These are phyloP conservation scores for Penicillium herquei DNA, from an alignment of 495 filamentous ascomycete species.

Conservation along the genomic window DNA sequence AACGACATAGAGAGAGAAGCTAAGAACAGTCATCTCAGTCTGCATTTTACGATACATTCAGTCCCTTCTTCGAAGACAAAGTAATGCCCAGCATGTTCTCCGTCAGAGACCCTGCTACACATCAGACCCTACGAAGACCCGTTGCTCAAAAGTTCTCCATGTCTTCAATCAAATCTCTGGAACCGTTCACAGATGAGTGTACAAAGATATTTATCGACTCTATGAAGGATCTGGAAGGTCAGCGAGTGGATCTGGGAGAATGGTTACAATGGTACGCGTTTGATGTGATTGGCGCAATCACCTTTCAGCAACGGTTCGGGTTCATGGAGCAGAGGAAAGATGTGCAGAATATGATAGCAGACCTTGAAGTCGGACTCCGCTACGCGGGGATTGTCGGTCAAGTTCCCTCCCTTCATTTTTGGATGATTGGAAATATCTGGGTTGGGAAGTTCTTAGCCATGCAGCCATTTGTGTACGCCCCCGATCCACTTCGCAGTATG, in stretches of 20 bases:
- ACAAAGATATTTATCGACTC: constrained; percentile 34
- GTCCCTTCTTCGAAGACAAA: constrained; percentile 57
- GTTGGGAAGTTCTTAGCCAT: constrained; percentile 11
- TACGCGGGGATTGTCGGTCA: constrained; percentile 13
- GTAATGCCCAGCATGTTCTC: constrained; percentile 69
- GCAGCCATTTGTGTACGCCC: constrained; percentile 9
- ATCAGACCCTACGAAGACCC: constrained; percentile 61
- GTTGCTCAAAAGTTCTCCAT: constrained; percentile 47
- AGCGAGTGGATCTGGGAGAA: constrained; percentile 49
- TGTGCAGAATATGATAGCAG: constrained; percentile 11
- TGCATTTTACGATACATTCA: constrained; percentile 63
- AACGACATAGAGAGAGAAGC: background rate
- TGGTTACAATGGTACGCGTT: constrained; percentile 55
- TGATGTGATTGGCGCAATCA: constrained; percentile 51
- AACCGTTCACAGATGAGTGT: constrained; percentile 45
- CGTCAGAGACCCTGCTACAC: constrained; percentile 64
- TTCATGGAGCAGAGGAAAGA: constrained; percentile 13
- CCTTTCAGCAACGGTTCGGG: constrained; percentile 12
- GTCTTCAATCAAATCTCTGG: constrained; percentile 42
- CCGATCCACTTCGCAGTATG: constrained; percentile 13
- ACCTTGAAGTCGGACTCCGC: constrained; percentile 3
- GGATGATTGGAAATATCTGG: constrained; percentile 10
- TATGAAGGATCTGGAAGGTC: constrained; percentile 44
- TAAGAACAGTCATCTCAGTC: constrained; percentile 39
- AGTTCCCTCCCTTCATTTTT: constrained; percentile 7